A percentile compares a stretch with the other conserved stretches of the same genome.
These are phyloP conservation scores for Russula compacta DNA, from an alignment of 768 basidiomycete species.

Conservation along the genomic window DNA sequence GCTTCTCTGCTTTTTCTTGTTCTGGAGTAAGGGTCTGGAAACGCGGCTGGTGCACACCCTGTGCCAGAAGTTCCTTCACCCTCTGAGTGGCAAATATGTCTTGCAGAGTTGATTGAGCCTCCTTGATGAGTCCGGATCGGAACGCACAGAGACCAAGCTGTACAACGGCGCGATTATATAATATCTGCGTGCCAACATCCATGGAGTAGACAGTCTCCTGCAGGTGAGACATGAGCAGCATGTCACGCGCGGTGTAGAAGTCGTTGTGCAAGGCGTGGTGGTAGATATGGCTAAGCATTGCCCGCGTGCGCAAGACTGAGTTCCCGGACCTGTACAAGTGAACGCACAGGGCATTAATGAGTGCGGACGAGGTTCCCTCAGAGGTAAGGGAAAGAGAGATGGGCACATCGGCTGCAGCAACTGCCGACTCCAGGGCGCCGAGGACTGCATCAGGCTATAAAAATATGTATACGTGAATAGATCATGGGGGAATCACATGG, in stretches of 20 bases:
- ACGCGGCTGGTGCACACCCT: conserved; percentile 89
- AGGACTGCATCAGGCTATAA: conserved; percentile 85
- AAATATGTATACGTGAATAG: conserved; percentile 15
- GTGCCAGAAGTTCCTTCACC: conserved; percentile 94
- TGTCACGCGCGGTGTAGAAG: conserved; percentile 94
- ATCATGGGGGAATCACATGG: neutral
- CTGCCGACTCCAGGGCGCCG: conserved; percentile 74
- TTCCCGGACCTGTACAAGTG: conserved; percentile 90
- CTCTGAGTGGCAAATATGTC: conserved; percentile 96
- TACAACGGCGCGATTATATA: conserved; percentile 96
- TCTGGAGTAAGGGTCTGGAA: conserved; percentile 84
- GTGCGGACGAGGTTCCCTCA: conserved; percentile 51
- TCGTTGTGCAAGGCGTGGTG: conserved; percentile 95
- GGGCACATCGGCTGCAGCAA: conserved; percentile 46
- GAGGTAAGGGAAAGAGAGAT: conserved; percentile 52
- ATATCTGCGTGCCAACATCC: conserved; percentile 93
- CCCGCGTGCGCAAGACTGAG: conserved; percentile 87
- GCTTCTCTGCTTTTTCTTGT: conserved; percentile 94
- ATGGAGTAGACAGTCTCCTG: conserved; percentile 95
- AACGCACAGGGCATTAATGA: conserved; percentile 84
- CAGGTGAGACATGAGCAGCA: conserved; percentile 97
- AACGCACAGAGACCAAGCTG: conserved; percentile 97
- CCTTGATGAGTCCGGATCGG: conserved; percentile 88
- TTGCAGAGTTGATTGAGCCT: conserved; percentile 84
- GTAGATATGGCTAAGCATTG: conserved; percentile 96